Evolutionary conservation across 2,329 filamentous ascomycete species (phyloP), one percentile per base, ranked within the genome.

Genomic region (Penicillium frequentans): DNA sequence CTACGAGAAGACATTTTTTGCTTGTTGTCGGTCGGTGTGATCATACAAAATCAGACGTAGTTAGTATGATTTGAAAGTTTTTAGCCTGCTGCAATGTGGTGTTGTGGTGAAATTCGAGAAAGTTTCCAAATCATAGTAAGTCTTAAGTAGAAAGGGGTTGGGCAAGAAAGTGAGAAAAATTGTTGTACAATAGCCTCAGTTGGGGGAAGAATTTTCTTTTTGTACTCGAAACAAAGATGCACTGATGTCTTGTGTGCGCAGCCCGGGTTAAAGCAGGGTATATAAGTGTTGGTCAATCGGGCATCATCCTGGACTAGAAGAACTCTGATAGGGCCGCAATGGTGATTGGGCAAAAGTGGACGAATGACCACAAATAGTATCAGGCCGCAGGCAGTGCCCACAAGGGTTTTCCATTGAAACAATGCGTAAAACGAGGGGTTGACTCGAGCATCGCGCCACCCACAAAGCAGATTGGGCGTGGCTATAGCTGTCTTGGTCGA

Each of bases 11-110:
- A 58, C 66, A 70, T 70, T 27, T 57, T 57, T 23, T 57, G 33
- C 29, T 52, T 44, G 13, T 9, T 46, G 33, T 3, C 52, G 43
- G 39, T 46, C 3, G 19, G 24, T 27, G 42, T 56, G 45, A 21
- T 60, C 64, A 57, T 61, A 42, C 56, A 60, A 26, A 49, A 16
- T 29, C 27, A 42, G 46, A 24, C 44, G 26, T 11, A 39, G 29
- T 42, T 27, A 11, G 19, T 44, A 37, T 13, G 39, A 33, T 51
- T 42, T 26, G 9, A 45, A 44, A 43, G 35, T 42, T 50, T 57
- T 57, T 70, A 69, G 49, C 68, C 66, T 63, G 61, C 56, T 58
- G 61, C 56, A 54, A 64, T 64, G 48, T 53, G 33, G 56, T 61
- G 43, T 61, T 37, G 56, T 53, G 57, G 50, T 29, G 55, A 54